Evolutionary conservation across 2,329 filamentous ascomycete species (phyloP).

Genomic region (Basipetospora sp.): DNA sequence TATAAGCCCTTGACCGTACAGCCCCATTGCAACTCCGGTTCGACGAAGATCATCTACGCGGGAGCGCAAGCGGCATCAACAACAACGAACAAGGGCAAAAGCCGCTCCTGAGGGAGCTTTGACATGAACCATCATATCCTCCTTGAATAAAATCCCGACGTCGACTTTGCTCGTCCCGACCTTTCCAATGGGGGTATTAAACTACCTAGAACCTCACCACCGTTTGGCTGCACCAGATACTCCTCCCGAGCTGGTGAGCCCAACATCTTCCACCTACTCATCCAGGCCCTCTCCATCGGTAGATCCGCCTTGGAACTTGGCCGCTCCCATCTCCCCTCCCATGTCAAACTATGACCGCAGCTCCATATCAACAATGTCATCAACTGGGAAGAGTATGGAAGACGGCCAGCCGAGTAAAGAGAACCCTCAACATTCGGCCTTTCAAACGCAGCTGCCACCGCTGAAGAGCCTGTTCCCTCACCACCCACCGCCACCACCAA

Average conservation of each 20-base stretch:
- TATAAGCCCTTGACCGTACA: conserved; percentile 5
- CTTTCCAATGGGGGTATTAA: conserved; percentile 42
- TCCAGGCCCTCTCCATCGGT: conserved; percentile 27
- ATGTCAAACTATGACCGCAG: conserved; percentile 41
- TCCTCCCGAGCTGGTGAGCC: conserved; percentile 39
- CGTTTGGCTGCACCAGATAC: conserved; percentile 37
- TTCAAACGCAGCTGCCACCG: conserved; percentile 37
- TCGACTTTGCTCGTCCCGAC: conserved; percentile 8
- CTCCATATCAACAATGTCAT: conserved; percentile 22
- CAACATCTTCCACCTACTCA: conserved; percentile 32
- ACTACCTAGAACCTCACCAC: conserved; percentile 34
- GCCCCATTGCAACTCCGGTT: conserved; percentile 3
- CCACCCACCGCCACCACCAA: conserved; percentile 9
- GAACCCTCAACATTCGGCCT: conserved; percentile 13
- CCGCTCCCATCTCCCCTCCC: conserved; percentile 33
- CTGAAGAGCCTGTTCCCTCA: conserved; percentile 41
- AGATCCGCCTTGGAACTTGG: conserved; percentile 30
- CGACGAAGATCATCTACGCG: conserved; percentile 6
- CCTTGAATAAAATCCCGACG: too few relatives aligned
- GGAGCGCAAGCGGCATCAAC: conserved; percentile 3
- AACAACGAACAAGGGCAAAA: not conserved
- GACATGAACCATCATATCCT: not conserved
- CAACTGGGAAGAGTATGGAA: conserved; percentile 23
- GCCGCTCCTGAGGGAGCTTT: conserved; percentile 4
- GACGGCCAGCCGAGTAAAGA: conserved; percentile 23